Percentiles rank a stretch among this genome's conserved stretches.
These are phyloP conservation scores for Protomyces lactucae-debilis DNA, from an alignment of 1,139 yeast species.

Conservation along the genomic window DNA sequence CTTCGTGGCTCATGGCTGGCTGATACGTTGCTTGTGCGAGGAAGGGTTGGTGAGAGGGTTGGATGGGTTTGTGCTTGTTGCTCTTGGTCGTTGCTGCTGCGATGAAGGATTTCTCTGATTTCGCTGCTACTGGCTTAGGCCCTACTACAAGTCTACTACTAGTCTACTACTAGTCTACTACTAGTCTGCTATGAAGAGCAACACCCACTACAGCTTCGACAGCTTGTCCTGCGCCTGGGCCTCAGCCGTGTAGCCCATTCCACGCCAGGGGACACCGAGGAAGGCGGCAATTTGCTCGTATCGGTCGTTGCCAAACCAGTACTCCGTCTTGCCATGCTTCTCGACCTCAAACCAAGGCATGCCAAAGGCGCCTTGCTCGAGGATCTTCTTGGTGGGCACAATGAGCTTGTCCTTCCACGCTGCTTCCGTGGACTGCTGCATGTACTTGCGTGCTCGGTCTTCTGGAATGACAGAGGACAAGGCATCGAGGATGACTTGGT, in stretches of 20 bases:
- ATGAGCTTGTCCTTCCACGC: slow-evolving; percentile 6
- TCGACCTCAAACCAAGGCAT: slow-evolving; percentile 24
- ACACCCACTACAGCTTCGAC: neutral
- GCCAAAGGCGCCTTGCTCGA: slow-evolving; percentile 18
- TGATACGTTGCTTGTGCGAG: neutral
- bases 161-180: too few relatives aligned
- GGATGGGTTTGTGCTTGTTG: neutral
- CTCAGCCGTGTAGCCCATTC: neutral
- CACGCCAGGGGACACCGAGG: slow-evolving; percentile 16
- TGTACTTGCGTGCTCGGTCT: slow-evolving; percentile 8
- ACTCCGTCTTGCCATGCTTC: slow-evolving; percentile 5
- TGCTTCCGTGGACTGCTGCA: slow-evolving; percentile 2
- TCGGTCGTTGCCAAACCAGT: slow-evolving; percentile 20
- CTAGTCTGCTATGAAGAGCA: too few relatives aligned
- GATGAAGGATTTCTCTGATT: neutral
- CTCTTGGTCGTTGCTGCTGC: neutral
- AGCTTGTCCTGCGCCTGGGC: neutral
- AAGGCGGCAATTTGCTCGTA: slow-evolving; percentile 14
- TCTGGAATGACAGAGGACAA: slow-evolving; percentile 10
- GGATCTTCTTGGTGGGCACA: slow-evolving; percentile 7
- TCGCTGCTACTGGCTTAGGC: too few relatives aligned
- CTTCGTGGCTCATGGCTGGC: slow-evolving; percentile 1
- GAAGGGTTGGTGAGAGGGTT: neutral
- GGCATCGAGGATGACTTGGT: slow-evolving; percentile 6
- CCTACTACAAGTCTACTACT: too few relatives aligned